Conservation (phyloP, 2,329 filamentous ascomycete species). For the Pseudogymnoascus sp. region DNA sequence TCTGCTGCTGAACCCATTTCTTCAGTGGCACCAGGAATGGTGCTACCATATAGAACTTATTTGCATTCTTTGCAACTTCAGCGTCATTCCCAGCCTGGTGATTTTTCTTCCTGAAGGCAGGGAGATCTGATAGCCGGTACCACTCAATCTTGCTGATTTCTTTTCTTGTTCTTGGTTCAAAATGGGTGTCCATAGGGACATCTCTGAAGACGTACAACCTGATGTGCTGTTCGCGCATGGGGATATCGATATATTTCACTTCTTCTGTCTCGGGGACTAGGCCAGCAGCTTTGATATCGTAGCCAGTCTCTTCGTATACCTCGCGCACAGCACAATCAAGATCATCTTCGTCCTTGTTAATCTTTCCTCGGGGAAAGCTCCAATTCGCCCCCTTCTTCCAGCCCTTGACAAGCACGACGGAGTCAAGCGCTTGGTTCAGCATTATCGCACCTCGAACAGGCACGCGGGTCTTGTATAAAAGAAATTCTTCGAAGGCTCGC, state of each 20-base stretch:
- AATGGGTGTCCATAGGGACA: constrained; percentile 77
- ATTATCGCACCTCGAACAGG: constrained; percentile 91
- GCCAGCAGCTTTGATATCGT: constrained; percentile 68
- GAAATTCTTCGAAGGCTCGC: constrained; percentile 81
- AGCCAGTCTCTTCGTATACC: constrained; percentile 93
- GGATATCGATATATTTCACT: constrained; percentile 78
- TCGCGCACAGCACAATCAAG: constrained; percentile 89
- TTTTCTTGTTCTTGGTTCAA: constrained; percentile 85
- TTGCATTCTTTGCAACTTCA: constrained; percentile 54
- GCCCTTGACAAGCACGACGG: constrained; percentile 86
- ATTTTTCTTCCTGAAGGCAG: constrained; percentile 60
- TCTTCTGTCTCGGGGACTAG: constrained; percentile 64
- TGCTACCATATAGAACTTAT: constrained; percentile 97
- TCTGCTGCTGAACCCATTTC: constrained; percentile 84
- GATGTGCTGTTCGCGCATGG: constrained; percentile 88
- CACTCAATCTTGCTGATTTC: constrained; percentile 97
- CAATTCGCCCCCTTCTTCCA: constrained; percentile 97
- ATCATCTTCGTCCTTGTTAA: constrained; percentile 94
- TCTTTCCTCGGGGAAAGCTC: constrained; percentile 96
- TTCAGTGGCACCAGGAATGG: constrained; percentile 80
- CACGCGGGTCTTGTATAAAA: constrained; percentile 89
- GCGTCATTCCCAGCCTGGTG: constrained; percentile 49
- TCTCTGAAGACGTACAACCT: constrained; percentile 86
- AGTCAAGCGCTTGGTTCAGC: constrained; percentile 89
- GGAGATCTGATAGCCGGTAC: constrained; percentile 85